Evolutionary conservation across 2,329 filamentous ascomycete species (phyloP).

Genomic region (Phyllosticta capitalensis): DNA sequence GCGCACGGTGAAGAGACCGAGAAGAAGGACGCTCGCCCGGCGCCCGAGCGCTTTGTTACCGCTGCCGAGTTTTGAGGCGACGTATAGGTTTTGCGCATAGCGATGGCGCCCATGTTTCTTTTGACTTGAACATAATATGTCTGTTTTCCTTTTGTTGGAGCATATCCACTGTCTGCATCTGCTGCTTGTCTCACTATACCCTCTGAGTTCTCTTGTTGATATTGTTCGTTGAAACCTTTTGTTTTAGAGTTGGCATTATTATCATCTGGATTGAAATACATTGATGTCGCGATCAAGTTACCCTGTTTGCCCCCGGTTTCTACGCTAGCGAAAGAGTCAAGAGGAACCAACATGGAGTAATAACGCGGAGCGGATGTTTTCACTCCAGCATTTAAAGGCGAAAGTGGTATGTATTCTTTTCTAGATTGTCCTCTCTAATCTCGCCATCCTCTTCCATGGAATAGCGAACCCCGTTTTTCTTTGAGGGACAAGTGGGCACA

Average conservation of each 20-base stretch:
- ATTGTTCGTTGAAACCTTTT: neutral
- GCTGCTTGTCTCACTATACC: neutral
- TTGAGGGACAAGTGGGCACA: no score
- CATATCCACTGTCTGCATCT: neutral
- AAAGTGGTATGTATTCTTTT: no score
- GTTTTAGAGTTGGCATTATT: neutral
- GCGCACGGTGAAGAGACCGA: neutral
- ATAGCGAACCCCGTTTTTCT: no score
- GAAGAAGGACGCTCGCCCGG: constrained; percentile 18
- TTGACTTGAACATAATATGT: no score
- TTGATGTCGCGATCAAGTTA: neutral
- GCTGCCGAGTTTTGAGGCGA: constrained; percentile 28
- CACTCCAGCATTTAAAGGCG: no score
- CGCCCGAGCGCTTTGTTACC: constrained; percentile 47
- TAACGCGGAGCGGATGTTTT: no score
- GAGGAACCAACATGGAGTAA: no score
- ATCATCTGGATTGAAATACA: neutral
- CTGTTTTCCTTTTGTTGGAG: neutral
- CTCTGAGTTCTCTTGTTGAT: neutral
- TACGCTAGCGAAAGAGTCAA: neutral
- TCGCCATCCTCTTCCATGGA: no score
- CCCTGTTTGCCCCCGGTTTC: neutral
- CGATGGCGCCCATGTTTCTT: neutral
- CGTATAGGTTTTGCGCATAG: neutral
- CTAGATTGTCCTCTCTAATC: no score